Conservation (phyloP, 1,284 basidiomycete genomes). For the Boletus sp. region DNA sequence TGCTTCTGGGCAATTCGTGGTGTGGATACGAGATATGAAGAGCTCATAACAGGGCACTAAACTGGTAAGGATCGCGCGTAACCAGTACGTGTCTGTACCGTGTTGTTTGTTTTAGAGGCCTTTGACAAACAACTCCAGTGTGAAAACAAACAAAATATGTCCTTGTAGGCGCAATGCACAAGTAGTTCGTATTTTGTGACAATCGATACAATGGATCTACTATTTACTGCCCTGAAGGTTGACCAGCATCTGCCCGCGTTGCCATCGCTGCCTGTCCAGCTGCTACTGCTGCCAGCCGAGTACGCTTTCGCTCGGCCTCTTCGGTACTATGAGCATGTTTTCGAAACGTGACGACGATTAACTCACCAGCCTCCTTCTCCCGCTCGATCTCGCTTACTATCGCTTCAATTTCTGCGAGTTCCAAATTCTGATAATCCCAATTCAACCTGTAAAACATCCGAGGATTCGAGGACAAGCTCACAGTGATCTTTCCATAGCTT, state of each 20-base stretch:
- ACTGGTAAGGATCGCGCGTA: neutral
- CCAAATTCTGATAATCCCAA: constrained; percentile 63
- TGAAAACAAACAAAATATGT: too few species aligned
- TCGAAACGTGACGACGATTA: constrained; percentile 35
- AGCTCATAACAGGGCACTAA: constrained; percentile 13
- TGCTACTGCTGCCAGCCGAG: constrained; percentile 56
- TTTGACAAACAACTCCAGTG: constrained; percentile 20
- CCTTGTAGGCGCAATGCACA: neutral
- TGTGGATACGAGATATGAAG: constrained; percentile 13
- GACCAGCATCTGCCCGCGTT: constrained; percentile 46
- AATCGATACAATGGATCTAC: constrained; percentile 13
- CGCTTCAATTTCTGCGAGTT: constrained; percentile 80
- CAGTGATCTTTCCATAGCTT: constrained; percentile 85
- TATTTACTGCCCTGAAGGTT: constrained; percentile 37
- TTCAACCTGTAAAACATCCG: constrained; percentile 2
- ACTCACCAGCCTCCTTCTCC: constrained; percentile 90
- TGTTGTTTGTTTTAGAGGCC: constrained; percentile 23
- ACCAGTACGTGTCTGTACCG: constrained; percentile 1
- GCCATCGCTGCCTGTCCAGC: constrained; percentile 85
- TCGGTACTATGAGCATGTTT: constrained; percentile 73
- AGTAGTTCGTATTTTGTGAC: constrained; percentile 7
- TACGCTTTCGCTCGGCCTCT: constrained; percentile 94
- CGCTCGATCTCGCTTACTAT: constrained; percentile 90
- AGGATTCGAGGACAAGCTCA: constrained; percentile 38
- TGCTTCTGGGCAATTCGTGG: constrained; percentile 56